phyloP scores from a whole-genome alignment of 2,329 filamentous ascomycete genomes.

The Ascochyta clinopodiicola region DNA sequence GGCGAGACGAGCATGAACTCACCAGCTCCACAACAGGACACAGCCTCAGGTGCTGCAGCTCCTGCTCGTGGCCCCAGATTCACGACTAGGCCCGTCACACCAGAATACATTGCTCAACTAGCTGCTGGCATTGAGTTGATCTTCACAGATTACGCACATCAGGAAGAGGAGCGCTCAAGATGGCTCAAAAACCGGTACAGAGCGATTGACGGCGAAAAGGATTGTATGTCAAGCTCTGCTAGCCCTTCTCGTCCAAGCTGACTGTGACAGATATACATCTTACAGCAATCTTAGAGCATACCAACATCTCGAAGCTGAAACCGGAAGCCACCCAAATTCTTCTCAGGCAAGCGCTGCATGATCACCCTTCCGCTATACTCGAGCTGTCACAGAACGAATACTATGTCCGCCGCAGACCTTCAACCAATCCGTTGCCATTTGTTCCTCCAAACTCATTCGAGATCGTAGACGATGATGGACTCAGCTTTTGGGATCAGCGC shows the following conservation, averaged over 20 bases:
- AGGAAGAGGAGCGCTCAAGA: constrained; percentile 29
- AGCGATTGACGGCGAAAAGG: constrained; percentile 30
- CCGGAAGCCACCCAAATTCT: constrained; percentile 38
- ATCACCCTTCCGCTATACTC: constrained; percentile 25
- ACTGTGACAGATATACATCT: constrained; percentile 40
- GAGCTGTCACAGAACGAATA: constrained; percentile 37
- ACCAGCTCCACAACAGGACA: constrained; percentile 19
- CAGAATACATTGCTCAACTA: constrained; percentile 40
- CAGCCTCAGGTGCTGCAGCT: constrained; percentile 13
- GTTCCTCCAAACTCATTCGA: constrained; percentile 35
- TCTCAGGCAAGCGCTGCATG: constrained; percentile 37
- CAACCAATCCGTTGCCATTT: constrained; percentile 39
- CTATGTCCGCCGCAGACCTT: constrained; percentile 39
- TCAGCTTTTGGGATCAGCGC: constrained; percentile 46
- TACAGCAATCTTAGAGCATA: constrained; percentile 38
- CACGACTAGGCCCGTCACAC: constrained; percentile 24
- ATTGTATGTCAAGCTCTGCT: constrained; percentile 27
- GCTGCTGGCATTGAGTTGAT: constrained; percentile 42
- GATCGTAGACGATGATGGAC: constrained; percentile 35
- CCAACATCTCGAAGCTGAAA: constrained; percentile 39
- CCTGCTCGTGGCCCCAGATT: constrained; percentile 28
- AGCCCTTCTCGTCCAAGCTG: not conserved
- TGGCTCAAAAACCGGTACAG: constrained; percentile 40
- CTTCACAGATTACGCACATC: constrained; percentile 47
- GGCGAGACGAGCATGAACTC: constrained; percentile 33